Percentiles rank a stretch among this genome's conserved stretches.
These are phyloP conservation scores for Silene latifolia DNA, from an alignment of 148 eudicot species.

Conservation along the genomic window DNA sequence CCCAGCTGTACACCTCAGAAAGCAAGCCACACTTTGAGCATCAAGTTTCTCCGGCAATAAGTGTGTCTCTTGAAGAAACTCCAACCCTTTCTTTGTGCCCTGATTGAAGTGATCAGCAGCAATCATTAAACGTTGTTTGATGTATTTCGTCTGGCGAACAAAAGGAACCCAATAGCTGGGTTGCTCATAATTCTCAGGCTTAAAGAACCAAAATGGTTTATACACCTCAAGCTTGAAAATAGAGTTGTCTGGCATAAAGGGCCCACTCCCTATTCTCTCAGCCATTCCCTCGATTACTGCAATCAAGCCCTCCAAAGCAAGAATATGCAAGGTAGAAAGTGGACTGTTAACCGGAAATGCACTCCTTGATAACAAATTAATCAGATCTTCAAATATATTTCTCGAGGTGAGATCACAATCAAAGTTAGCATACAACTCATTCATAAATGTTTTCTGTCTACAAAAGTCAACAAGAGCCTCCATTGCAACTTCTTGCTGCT, in stretches of 20 bases:
- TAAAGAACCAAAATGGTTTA: conserved; percentile 74
- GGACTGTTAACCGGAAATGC: conserved; percentile 93
- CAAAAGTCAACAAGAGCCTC: conserved; percentile 97
- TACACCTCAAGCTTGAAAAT: conserved; percentile 54
- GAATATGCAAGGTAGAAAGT: conserved; percentile 72
- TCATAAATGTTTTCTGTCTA: conserved; percentile 74
- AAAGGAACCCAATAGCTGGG: conserved; percentile 85
- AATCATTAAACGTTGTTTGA: conserved; percentile 67
- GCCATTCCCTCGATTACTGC: conserved; percentile 89
- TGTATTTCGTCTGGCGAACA: conserved; percentile 66
- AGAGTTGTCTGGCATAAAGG: conserved; percentile 35
- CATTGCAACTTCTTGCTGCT: conserved; percentile 96
- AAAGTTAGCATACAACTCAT: conserved; percentile 83
- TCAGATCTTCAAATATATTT: conserved; percentile 82
- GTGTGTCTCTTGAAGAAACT: conserved; percentile 72
- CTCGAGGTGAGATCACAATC: conserved; percentile 87
- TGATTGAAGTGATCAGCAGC: conserved; percentile 94
- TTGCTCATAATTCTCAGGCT: conserved; percentile 55
- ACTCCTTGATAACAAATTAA: conserved; percentile 77
- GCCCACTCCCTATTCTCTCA: conserved; percentile 57
- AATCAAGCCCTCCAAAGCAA: conserved; percentile 89
- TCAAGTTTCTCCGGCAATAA: conserved; percentile 83
- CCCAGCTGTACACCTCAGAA: conserved; percentile 81
- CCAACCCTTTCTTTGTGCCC: conserved; percentile 88
- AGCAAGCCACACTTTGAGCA: conserved; percentile 84